Evolutionary conservation across 306 rosid species (phyloP), one percentile per base, ranked within the genome.

Genomic region (Casuarina cunninghamiana): DNA sequence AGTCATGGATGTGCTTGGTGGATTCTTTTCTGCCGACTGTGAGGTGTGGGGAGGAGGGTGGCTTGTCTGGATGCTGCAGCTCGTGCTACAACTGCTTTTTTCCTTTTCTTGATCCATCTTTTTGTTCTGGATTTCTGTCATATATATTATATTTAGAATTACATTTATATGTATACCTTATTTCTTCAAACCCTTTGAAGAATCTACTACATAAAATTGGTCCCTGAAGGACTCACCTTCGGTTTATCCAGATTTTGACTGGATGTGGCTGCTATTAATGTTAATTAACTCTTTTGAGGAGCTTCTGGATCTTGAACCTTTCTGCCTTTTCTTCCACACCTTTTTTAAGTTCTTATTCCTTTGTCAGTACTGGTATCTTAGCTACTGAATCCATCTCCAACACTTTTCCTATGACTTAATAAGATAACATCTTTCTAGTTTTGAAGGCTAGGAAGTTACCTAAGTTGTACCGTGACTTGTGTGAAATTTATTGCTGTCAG

Each of bases 121-220:
- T 58, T 15, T 61, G 11, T 48, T 48, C n/a, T 67, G 51, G 15
- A 10, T 49, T 19, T 16, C 21, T 41, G 7, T 61, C n/a, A 75
- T 17, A 42, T 35, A 16, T 32, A 38, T 51, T 51, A 45, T 38
- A 37, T 11, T 63, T 63, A 54, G 53, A 84, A 62, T 63, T 65
- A 41, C 78, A 69, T 78, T 70, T 21, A 70, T 79, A 70, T 77
- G 80, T 77, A 74, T 81, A 78, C 78, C 67, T 81, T 81, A 41
- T 58, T 39, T 81, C 82, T 75, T 78, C 68, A 58, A 44, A 61
- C 74, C 19, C 73, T 63, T 71, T 71, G 79, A 79, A 80, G 78
- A 78, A 54, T 75, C 72, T 46, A 72, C 70, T 42, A 61, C 83
- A 81, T 75, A 78, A 85, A 75, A 41, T 15, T 71, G 65, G 79